Evolutionary conservation across 805 yeast species (phyloP).

Genomic region (Saturnispora diversa): DNA sequence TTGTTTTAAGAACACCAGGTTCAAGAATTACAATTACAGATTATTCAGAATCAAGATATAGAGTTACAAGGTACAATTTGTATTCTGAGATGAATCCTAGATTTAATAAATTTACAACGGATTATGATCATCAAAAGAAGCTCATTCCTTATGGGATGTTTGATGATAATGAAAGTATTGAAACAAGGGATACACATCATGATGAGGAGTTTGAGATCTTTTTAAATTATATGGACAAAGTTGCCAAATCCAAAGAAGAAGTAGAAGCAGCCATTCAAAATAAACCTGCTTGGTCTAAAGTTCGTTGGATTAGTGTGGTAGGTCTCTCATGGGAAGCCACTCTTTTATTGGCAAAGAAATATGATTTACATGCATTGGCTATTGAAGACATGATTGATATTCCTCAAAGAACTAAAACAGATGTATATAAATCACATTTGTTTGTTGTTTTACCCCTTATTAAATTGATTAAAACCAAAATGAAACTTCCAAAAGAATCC

Average conservation of each 20-base stretch:
- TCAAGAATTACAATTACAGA: constrained; percentile 48
- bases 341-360: constrained; percentile 36
- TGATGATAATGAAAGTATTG: constrained; percentile 12
- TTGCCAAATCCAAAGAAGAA: constrained; percentile 20
- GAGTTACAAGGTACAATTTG: constrained; percentile 38
- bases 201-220: constrained; percentile 8
- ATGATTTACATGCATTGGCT: constrained; percentile 44
- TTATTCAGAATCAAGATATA: constrained; percentile 36
- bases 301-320: constrained; percentile 51
- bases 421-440: constrained; percentile 42
- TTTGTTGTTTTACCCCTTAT: constrained; percentile 49
- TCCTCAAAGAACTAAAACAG: constrained; percentile 53
- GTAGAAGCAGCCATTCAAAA: constrained; percentile 27
- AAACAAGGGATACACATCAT: constrained; percentile 4
- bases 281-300: constrained; percentile 41
- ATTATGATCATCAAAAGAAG: constrained; percentile 3
- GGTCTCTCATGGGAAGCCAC: constrained; percentile 59
- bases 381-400: constrained; percentile 57
- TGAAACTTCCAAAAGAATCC: constrained; percentile 5
- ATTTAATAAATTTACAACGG: constrained; percentile 15
- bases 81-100: constrained; percentile 22
- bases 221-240: constrained; percentile 16
- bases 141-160: constrained; percentile 5
- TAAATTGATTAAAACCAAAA: constrained; percentile 32
- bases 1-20: constrained; percentile 43